A percentile compares a stretch with the other conserved stretches of the same genome.
Evolutionary conservation across 352 stramenopile species (phyloP).

Genomic region (Globisporangium emineosum): DNA sequence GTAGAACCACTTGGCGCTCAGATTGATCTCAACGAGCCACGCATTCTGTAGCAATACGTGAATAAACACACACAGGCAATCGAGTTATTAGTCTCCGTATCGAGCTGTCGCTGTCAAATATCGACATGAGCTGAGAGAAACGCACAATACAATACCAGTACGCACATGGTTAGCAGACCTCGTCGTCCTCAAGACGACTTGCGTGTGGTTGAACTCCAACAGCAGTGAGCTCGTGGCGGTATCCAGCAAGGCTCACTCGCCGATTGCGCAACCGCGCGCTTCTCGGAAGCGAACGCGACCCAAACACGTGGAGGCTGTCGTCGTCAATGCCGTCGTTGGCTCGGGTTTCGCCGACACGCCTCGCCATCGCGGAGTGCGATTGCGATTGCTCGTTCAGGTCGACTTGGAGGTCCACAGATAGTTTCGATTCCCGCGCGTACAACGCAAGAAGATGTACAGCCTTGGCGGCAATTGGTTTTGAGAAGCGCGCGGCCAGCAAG

Average conservation of each 20-base stretch:
- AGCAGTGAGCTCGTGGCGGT: background rate
- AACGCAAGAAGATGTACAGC: no score
- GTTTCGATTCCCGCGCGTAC: background rate
- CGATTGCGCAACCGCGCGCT: background rate
- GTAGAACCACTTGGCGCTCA: constrained; percentile 9
- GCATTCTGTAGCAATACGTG: background rate
- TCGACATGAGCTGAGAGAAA: background rate
- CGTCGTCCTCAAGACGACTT: background rate
- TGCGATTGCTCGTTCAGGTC: constrained; percentile 1
- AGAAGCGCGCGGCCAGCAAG: no score
- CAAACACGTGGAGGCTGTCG: background rate
- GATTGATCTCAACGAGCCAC: constrained; percentile 12
- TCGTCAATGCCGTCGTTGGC: background rate
- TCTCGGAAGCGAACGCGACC: constrained; percentile 3
- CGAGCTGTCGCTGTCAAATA: no score
- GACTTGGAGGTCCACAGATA: constrained; percentile 6
- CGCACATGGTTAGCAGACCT: background rate
- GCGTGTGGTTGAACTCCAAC: background rate
- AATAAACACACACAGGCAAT: no score
- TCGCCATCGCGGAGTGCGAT: background rate
- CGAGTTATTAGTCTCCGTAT: no score
- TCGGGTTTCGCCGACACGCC: no score
- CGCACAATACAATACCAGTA: background rate
- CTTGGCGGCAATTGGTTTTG: no score
- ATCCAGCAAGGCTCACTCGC: background rate